Evolutionary conservation across 2,329 filamentous ascomycete species (phyloP).

Genomic region (Zopfia rhizophila): DNA sequence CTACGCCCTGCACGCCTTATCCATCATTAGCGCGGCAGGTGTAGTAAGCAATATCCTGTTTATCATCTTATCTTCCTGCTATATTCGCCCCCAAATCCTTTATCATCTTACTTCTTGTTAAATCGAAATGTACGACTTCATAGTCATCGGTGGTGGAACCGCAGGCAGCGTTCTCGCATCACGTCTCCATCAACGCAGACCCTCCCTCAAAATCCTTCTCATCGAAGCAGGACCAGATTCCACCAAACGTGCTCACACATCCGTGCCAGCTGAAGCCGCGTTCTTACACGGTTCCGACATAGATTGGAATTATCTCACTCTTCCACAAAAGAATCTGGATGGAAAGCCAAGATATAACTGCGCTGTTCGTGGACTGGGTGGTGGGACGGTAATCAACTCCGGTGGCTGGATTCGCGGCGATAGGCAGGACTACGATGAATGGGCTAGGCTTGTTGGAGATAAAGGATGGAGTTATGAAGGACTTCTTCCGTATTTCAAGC

Average conservation of each 20-base stretch:
- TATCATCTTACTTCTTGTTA: too few relatives aligned
- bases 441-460: slow-evolving; percentile 36
- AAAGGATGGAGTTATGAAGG: slow-evolving; percentile 39
- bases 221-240: slow-evolving; percentile 47
- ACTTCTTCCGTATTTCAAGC: slow-evolving; percentile 41
- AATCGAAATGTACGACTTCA: slow-evolving; percentile 33
- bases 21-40: too few relatives aligned
- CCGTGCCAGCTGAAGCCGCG: slow-evolving; percentile 29
- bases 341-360: slow-evolving; percentile 36
- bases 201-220: slow-evolving; percentile 34
- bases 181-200: slow-evolving; percentile 33
- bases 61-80: too few relatives aligned
- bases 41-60: too few relatives aligned
- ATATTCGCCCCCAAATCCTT: too few relatives aligned
- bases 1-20: too few relatives aligned
- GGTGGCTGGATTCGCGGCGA: slow-evolving; percentile 33
- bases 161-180: slow-evolving; percentile 42
- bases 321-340: slow-evolving; percentile 42
- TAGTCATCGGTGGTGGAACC: slow-evolving; percentile 44
- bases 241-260: slow-evolving; percentile 23
- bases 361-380: slow-evolving; percentile 40
- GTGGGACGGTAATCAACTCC: slow-evolving; percentile 41
- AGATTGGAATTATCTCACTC: slow-evolving; percentile 46
- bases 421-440: slow-evolving; percentile 38
- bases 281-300: slow-evolving; percentile 37